A percentile compares a stretch with the other conserved stretches of the same genome.
These are phyloP conservation scores for Oryza officinalis DNA, from an alignment of 176 grass and related monocot species.

Conservation along the genomic window DNA sequence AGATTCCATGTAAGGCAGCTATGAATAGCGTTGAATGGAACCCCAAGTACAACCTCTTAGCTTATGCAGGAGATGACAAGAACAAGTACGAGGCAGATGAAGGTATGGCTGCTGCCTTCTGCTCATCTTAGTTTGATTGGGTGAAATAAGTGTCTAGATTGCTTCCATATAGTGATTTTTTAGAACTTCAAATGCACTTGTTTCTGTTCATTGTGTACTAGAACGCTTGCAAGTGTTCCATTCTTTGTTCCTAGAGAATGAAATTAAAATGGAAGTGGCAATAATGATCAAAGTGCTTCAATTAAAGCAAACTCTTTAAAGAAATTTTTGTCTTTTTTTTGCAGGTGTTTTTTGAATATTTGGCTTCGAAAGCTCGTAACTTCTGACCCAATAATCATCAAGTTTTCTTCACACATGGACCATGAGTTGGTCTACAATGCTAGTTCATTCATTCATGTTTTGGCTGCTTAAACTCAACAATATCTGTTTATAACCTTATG, in stretches of 20 bases:
- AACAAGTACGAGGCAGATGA: too few species aligned
- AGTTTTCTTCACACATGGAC: not conserved
- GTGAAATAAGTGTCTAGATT: too few species aligned
- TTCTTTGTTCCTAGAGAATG: not conserved
- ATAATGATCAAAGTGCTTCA: not conserved
- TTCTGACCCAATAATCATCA: not conserved
- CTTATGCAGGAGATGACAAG: too few species aligned
- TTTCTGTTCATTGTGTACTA: too few species aligned
- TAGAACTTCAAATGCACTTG: too few species aligned
- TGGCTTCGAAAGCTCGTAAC: conserved; percentile 69
- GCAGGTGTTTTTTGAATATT: conserved; percentile 85
- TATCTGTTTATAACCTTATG: conserved; percentile 4
- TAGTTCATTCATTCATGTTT: not conserved
- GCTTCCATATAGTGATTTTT: too few species aligned
- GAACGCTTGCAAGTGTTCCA: too few species aligned
- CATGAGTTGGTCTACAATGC: not conserved
- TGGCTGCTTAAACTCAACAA: not conserved
- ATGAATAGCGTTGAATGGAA: too few species aligned
- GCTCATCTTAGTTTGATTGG: too few species aligned
- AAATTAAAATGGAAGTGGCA: not conserved
- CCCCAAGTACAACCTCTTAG: too few species aligned
- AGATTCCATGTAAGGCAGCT: too few species aligned
- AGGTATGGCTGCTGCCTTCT: too few species aligned
- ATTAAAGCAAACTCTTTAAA: not conserved
- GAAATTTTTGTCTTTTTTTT: not conserved